phyloP scores from a whole-genome alignment of 345 rosid genomes.

The Eucalyptus grandis region DNA sequence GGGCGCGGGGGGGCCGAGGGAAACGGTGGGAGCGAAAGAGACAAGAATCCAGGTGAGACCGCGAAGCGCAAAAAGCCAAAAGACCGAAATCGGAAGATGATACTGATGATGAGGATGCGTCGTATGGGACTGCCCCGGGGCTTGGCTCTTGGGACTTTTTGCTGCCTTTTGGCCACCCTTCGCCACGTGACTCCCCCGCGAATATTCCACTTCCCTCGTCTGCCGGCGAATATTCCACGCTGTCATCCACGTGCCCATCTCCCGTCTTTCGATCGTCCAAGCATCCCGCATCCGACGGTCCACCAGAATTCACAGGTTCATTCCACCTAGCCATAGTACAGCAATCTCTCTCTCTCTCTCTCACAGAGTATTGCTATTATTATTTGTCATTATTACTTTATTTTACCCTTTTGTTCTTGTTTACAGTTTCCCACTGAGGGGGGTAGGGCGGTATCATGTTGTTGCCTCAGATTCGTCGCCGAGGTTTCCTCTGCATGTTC shows the following conservation, averaged over 20 bases:
- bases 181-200: slow-evolving; percentile 16
- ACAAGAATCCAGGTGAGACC: neutral
- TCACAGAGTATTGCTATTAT: neutral
- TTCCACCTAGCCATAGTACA: neutral
- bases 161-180: neutral
- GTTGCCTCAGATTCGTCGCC: slow-evolving; percentile 51
- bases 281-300: neutral
- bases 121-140: neutral
- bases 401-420: neutral
- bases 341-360: neutral
- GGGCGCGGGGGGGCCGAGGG: neutral
- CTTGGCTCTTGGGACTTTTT: neutral
- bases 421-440: neutral
- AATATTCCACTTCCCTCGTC: neutral
- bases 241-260: slow-evolving; percentile 4
- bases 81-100: neutral
- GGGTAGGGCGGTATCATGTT: neutral
- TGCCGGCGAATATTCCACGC: slow-evolving; percentile 27
- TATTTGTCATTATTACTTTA: neutral
- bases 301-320: neutral
- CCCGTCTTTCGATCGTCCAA: neutral
- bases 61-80: neutral
- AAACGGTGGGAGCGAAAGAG: neutral
- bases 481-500: slow-evolving; percentile 40
- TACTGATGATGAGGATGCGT: neutral